Base-by-base conservation (phyloP, 176 grass and related monocot genomes). In the Melocanna baccifera region DNA sequence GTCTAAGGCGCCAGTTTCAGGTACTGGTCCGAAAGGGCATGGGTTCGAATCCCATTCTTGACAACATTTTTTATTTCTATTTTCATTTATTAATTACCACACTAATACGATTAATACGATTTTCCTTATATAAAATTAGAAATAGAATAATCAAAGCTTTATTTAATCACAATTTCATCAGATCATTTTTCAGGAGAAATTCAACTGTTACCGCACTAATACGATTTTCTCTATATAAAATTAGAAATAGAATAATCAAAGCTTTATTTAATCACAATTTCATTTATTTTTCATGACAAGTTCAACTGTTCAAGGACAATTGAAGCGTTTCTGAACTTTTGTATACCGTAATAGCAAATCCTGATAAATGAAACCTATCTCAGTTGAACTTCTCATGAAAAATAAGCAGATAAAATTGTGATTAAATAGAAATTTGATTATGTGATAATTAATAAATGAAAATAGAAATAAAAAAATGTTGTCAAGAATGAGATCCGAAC, bases 1-100 rank as follows among this genome's bases (percentile, higher is more conserved):
- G 96, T 95, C 93, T 98, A 95, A 99, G 89, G 96, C 89, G 93
- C 96, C 96, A 96, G 96, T 99, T 99, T 99, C 96, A 94, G 93
- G 93, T 96, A 94, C 96, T 99, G 96, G 96, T 96, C 93, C 91
- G 96, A 99, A 99, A 96, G 93, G 90, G 96, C 93, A 95, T 99
- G 96, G 96, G 91, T 96, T 99, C 93, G 88, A 99, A 98, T 95
- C 93, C 91, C 93, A 95, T 94, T 95, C 92, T 94, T 94, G 84
- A 91, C 92, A 90, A 6, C 0, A 0, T 0, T 2, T 19, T 53
- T 53, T 19, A 19, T 52, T n/a, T 3, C 3, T 56, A 1, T 47
- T 13, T 14, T 14, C 1, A 47, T 45, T 12, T 12, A 45, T 12
- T 12, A 45, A 45, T 45, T 45, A 45, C 7, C 39, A 40, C 7